A percentile compares a stretch with the other conserved stretches of the same genome.
phyloP scores from a whole-genome alignment of 257 asterid species.

The Sherardia arvensis region DNA sequence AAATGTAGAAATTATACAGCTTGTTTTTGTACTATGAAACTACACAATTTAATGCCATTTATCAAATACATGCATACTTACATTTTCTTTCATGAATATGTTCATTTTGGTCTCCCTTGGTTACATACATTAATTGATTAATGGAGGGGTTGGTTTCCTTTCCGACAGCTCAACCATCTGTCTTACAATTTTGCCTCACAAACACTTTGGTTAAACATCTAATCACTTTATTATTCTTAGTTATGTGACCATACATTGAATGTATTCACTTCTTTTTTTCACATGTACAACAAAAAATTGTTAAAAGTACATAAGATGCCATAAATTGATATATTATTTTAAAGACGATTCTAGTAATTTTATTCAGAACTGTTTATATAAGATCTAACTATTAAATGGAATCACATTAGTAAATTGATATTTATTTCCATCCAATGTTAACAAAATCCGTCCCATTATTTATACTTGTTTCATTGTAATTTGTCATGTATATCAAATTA shows the following conservation, averaged over 20 bases:
- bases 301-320: neutral
- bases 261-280: neutral
- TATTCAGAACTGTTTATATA: too few species aligned
- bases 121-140: neutral
- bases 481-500: too few species aligned
- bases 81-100: neutral
- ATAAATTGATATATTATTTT: too few species aligned
- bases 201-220: slow-evolving; percentile 13
- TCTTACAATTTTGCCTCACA: slow-evolving; percentile 6
- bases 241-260: neutral
- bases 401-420: too few species aligned
- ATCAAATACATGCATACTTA: neutral
- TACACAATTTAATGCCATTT: neutral
- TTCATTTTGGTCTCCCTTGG: neutral
- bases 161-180: slow-evolving; percentile 3
- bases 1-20: neutral
- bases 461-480: too few species aligned
- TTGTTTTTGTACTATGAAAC: neutral
- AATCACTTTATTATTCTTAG: slow-evolving; percentile 8
- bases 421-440: too few species aligned
- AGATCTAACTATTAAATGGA: too few species aligned
- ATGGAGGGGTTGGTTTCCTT: neutral
- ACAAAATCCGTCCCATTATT: too few species aligned
- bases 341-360: too few species aligned
- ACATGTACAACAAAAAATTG: neutral